Evolutionary conservation across 2,329 filamentous ascomycete species (phyloP).

Genomic region (Fonsecaea pugnacius): DNA sequence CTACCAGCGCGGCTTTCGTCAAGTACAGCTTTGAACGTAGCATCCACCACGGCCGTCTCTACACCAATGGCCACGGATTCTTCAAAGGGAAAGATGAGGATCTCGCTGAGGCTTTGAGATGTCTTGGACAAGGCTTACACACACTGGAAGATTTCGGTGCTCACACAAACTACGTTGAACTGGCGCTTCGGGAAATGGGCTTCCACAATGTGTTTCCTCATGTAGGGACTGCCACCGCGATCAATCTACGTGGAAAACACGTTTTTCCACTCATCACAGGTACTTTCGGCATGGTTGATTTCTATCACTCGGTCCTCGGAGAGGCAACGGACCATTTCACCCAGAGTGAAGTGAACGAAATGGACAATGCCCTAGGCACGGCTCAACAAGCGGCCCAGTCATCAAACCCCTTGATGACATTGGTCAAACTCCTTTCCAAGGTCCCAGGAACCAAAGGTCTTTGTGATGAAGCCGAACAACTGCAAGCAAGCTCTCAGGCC

Average conservation of each 20-base stretch:
- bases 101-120: slow-evolving; percentile 78
- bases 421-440: slow-evolving; percentile 74
- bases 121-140: slow-evolving; percentile 75
- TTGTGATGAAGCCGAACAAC: slow-evolving; percentile 66
- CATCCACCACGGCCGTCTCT: slow-evolving; percentile 77
- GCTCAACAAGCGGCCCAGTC: slow-evolving; percentile 60
- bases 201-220: slow-evolving; percentile 73
- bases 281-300: slow-evolving; percentile 79
- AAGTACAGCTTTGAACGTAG: slow-evolving; percentile 73
- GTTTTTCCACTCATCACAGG: slow-evolving; percentile 75
- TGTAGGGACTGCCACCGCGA: slow-evolving; percentile 68
- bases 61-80: slow-evolving; percentile 66
- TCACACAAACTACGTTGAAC: slow-evolving; percentile 82
- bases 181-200: slow-evolving; percentile 74
- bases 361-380: slow-evolving; percentile 73
- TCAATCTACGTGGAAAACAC: slow-evolving; percentile 67
- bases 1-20: slow-evolving; percentile 85
- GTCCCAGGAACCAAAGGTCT: slow-evolving; percentile 74
- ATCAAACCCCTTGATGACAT: slow-evolving; percentile 57
- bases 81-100: slow-evolving; percentile 71
- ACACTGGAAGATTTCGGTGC: slow-evolving; percentile 79
- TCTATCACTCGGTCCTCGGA: slow-evolving; percentile 75
- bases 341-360: slow-evolving; percentile 81
- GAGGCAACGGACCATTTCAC: slow-evolving; percentile 84
- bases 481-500: slow-evolving; percentile 65